phyloP scores from a whole-genome alignment of 176 grass and related monocot species.

The Pontederia paniculata region DNA sequence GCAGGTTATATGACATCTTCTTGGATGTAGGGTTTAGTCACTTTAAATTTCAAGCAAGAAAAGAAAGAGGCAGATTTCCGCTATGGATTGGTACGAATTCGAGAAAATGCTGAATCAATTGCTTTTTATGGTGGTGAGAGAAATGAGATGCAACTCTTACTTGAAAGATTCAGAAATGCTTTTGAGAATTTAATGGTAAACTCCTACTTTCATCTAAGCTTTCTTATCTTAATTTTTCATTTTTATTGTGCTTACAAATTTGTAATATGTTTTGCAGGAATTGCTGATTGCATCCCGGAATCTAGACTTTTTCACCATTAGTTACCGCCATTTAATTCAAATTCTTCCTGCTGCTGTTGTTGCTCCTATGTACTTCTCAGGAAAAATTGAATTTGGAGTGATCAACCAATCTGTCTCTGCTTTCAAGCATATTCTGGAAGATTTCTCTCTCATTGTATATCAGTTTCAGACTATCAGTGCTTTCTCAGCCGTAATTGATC shows the following conservation, averaged over 20 bases:
- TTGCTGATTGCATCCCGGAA: slow-evolving; percentile 81
- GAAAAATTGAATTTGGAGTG: slow-evolving; percentile 96
- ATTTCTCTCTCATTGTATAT: slow-evolving; percentile 96
- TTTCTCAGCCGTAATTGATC: slow-evolving; percentile 94
- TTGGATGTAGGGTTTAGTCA: slow-evolving; percentile 63
- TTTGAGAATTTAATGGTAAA: slow-evolving; percentile 92
- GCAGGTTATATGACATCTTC: slow-evolving; percentile 15
- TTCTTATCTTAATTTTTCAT: too few relatives aligned
- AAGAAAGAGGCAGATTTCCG: slow-evolving; percentile 99
- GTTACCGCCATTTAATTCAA: slow-evolving; percentile 91
- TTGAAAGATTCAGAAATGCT: slow-evolving; percentile 79
- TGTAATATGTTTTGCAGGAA: slow-evolving; percentile 41
- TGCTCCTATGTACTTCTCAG: slow-evolving; percentile 92
- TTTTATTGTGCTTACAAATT: too few relatives aligned
- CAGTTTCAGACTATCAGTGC: slow-evolving; percentile 98
- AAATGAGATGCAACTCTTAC: slow-evolving; percentile 87
- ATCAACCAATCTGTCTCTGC: slow-evolving; percentile 97
- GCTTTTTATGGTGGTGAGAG: slow-evolving; percentile 93
- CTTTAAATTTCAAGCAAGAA: slow-evolving; percentile 98
- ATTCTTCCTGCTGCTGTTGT: slow-evolving; percentile 92
- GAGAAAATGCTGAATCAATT: slow-evolving; percentile 99
- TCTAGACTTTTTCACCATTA: slow-evolving; percentile 88
- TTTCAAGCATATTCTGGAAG: slow-evolving; percentile 93
- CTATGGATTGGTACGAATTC: slow-evolving; percentile 87
- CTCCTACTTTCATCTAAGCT: slow-evolving; percentile 6